Base-by-base conservation (phyloP, 2,329 filamentous ascomycete species). In the Pseudogymnoascus sp. region DNA sequence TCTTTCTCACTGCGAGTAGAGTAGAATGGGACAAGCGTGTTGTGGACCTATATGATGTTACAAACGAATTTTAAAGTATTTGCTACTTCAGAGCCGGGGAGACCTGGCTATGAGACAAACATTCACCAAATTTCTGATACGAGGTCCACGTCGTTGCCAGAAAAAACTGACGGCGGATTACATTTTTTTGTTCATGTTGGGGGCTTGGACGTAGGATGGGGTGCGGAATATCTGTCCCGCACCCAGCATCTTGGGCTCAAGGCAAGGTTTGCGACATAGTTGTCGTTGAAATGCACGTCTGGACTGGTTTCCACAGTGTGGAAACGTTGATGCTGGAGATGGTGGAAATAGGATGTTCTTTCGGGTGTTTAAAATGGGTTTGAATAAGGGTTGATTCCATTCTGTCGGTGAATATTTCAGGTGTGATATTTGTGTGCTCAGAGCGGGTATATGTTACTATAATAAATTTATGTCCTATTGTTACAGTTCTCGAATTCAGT, bases 81-180 rank as follows among this genome's bases (percentile, higher is more conserved):
- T 97, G 94, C 94, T 97, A 97, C 94, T 99, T 97, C 93, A 97
- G 94, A 99, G 92, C 91, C 85, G 76, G 75, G 75, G 77, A 75
- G 74, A 81, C 78, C 78, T 77, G 85, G 92, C 91, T 79, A 96
- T 97, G 94, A 99, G 93, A 99, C 90, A 86, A 95, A 82, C 81
- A 84, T 86, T 89, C 89, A 93, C 92, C 89, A 81, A 84, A 84
- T 85, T 84, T 83, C 91, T 95, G 90, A 95, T 33, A 33, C 9
- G 30, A 33, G 30, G 30, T 33, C 30, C 30, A 33, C 30, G 30
- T 2, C 22, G 30, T 33, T 33, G 30, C n/a, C n/a, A n/a, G n/a
- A n/a, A n/a, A n/a, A n/a, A n/a, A n/a, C n/a, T n/a, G n/a, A n/a
- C n/a, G n/a, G n/a, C n/a, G n/a, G n/a, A n/a, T n/a, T n/a, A n/a